Conservation (phyloP, 2,329 filamentous ascomycete species). For the Blastomyces emzantsi region DNA sequence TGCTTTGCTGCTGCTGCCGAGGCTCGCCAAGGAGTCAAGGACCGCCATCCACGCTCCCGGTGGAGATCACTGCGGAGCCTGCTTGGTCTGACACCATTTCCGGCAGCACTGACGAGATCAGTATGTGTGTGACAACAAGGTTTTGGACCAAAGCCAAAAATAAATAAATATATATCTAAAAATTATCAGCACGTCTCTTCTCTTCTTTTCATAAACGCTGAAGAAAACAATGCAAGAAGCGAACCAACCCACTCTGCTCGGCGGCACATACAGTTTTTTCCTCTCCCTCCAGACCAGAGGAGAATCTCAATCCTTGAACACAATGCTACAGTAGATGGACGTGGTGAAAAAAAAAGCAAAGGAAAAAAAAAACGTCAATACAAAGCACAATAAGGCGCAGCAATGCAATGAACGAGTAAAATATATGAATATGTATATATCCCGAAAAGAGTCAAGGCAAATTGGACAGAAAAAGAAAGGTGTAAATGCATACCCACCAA, state of each 20-base stretch:
- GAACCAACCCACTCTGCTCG: too few relatives aligned
- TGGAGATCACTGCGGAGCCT: neutral
- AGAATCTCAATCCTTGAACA: neutral
- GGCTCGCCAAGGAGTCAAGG: neutral
- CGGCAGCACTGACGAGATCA: neutral
- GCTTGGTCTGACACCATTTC: neutral
- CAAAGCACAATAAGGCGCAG: neutral
- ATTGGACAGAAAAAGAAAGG: neutral
- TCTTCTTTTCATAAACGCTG: too few relatives aligned
- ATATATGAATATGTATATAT: neutral
- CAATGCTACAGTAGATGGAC: neutral
- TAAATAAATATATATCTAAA: neutral
- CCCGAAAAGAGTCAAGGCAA: neutral
- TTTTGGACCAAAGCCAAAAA: neutral
- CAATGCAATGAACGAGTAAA: neutral
- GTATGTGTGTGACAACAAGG: neutral
- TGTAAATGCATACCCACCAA: neutral
- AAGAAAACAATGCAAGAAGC: too few relatives aligned
- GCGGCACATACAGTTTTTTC: too few relatives aligned
- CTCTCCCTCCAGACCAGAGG: too few relatives aligned
- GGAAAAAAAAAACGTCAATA: neutral
- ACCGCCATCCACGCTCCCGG: too few relatives aligned
- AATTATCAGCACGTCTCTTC: too few relatives aligned
- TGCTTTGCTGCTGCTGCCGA: neutral
- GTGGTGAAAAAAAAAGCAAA: neutral